Evolutionary conservation across 352 stramenopile genomes (phyloP), one percentile per base, ranked within the genome.

Genomic region (Phytophthora uliginosa): DNA sequence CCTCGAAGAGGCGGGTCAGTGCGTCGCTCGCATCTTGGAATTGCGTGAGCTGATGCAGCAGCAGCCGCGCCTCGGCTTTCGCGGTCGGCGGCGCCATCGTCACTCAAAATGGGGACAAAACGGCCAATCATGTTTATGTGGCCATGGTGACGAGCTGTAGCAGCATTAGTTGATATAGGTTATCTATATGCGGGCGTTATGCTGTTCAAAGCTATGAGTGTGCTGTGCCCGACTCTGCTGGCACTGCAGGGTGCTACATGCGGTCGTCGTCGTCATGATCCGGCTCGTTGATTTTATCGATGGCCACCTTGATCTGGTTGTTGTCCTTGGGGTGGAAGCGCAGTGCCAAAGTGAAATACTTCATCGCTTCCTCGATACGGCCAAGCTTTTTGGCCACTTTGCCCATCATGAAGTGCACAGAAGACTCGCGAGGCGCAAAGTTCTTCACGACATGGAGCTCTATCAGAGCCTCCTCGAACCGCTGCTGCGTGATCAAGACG

Each of bases 301-400:
- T 99, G 33, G 97, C 96, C 28, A 89, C 80, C 76, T 99, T 99
- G 81, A 99, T 98, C 24, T 98, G 75, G 74, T 98, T 98, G 68
- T 97, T 98, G 85, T 99, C 97, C 79, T 99, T 99, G 7, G 96
- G 97, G 71, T 99, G 94, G 62, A 99, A 95, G 79, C 99, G 98
- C 38, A 99, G 82, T 6, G 98, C 98, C 40, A 93, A 98, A 48
- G 98, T 98, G 74, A 99, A 99, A 77, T 95, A 97, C 55, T 91
- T 86, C 93, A 99, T 97, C 4, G 97, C 97, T 54, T 98, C 91
- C 53, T 99, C 95, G 22, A 89, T 69, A 12, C 86, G 85, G 5
- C 97, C 97, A n/a, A 95, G 79, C 52, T 86, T 88, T 73, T 95
- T 97, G 31, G 82, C 75, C 40, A 99, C 94, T 73, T 98, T 98